A percentile compares a stretch with the other conserved stretches of the same genome.
phyloP scores from a whole-genome alignment of 2,329 filamentous ascomycete genomes.

The Claviceps cyperi region DNA sequence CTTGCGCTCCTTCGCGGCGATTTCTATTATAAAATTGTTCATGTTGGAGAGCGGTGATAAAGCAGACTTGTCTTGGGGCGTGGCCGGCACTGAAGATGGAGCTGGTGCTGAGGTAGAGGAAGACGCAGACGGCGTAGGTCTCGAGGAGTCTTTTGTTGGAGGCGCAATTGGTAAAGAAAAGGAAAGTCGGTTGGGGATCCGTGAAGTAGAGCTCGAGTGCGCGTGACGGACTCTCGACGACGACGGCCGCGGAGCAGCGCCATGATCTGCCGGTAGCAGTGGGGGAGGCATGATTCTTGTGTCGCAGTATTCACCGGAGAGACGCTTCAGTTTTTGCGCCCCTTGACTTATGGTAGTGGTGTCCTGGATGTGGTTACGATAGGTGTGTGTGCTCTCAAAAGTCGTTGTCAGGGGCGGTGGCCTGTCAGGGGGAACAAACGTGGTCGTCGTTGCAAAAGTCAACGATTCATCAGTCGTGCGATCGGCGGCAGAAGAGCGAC shows the following conservation, averaged over 20 bases:
- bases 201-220: slow-evolving; percentile 38
- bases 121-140: slow-evolving; percentile 33
- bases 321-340: background rate
- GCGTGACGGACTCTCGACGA: slow-evolving; percentile 28
- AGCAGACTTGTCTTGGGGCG: slow-evolving; percentile 31
- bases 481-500: slow-evolving; percentile 25
- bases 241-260: slow-evolving; percentile 21
- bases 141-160: slow-evolving; percentile 35
- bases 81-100: slow-evolving; percentile 31
- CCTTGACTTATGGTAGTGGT: background rate
- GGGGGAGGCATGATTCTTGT: slow-evolving; percentile 20
- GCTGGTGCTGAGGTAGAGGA: slow-evolving; percentile 15
- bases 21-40: slow-evolving; percentile 66
- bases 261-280: slow-evolving; percentile 21
- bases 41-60: slow-evolving; percentile 36
- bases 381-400: background rate
- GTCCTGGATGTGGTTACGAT: slow-evolving; percentile 1
- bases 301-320: background rate
- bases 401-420: slow-evolving; percentile 2
- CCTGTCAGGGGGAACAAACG: slow-evolving; percentile 10
- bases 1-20: slow-evolving; percentile 80
- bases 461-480: slow-evolving; percentile 16
- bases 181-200: slow-evolving; percentile 43
- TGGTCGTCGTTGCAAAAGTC: slow-evolving; percentile 9
- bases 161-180: slow-evolving; percentile 46